These are phyloP conservation scores for Pythium dissimile DNA, from an alignment of 352 stramenopile genomes.

Conservation along the genomic window DNA sequence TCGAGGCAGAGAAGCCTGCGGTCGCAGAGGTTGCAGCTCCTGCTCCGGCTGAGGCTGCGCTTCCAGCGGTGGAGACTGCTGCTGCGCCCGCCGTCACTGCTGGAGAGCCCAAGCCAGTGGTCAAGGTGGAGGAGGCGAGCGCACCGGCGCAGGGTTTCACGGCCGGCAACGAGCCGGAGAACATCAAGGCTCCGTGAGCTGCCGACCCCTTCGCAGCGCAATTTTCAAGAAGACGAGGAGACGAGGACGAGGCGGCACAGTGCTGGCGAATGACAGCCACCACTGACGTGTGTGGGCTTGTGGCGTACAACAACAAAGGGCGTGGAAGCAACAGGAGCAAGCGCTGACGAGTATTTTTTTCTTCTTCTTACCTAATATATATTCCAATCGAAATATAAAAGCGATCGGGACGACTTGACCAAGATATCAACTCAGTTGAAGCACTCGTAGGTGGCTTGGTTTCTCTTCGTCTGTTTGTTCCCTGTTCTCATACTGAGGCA, in stretches of 20 bases:
- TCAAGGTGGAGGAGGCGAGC: constrained; percentile 2
- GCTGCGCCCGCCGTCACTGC: constrained; percentile 10
- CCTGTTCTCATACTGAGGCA: too few species aligned
- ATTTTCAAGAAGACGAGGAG: neutral
- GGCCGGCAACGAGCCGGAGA: constrained; percentile 9
- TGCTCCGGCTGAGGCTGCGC: neutral
- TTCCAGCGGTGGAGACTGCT: neutral
- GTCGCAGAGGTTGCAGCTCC: neutral
- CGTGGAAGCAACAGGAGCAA: neutral
- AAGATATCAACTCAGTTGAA: too few species aligned
- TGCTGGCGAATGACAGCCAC: constrained; percentile 1
- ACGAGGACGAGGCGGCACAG: neutral
- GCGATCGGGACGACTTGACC: too few species aligned
- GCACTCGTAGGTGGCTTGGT: too few species aligned
- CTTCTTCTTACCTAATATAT: too few species aligned
- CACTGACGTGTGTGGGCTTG: neutral
- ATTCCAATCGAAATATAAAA: too few species aligned
- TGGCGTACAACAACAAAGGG: neutral
- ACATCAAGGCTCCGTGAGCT: neutral
- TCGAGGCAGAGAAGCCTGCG: neutral
- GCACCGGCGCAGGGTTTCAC: constrained; percentile 6
- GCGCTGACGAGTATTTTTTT: too few species aligned
- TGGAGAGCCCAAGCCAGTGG: constrained; percentile 6
- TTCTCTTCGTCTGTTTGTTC: too few species aligned
- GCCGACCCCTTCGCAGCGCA: too few species aligned